A percentile compares a stretch with the other conserved stretches of the same genome.
Evolutionary conservation across 768 basidiomycete species (phyloP).

Genomic region (Leccinum arenicola): DNA sequence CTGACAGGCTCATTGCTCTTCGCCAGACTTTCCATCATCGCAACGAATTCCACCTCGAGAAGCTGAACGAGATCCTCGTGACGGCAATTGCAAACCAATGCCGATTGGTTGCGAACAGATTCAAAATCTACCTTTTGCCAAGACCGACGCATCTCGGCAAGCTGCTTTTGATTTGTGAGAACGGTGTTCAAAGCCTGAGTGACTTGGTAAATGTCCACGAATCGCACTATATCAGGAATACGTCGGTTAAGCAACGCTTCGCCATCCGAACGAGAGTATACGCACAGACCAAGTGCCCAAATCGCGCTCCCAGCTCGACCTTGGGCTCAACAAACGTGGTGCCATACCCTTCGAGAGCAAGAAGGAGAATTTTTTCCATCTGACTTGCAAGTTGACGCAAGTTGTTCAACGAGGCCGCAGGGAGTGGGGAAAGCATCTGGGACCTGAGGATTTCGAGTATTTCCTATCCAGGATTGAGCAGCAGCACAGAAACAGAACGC

Average conservation of each 20-base stretch:
- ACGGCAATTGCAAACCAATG: conserved; percentile 88
- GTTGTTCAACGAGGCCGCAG: conserved; percentile 61
- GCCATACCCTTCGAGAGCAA: conserved; percentile 78
- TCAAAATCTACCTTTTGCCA: conserved; percentile 91
- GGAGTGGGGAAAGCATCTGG: conserved; percentile 79
- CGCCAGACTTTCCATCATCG: conserved; percentile 65
- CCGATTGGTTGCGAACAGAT: conserved; percentile 89
- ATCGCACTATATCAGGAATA: conserved; percentile 58
- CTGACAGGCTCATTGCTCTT: conserved; percentile 79
- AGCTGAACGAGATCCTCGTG: conserved; percentile 86
- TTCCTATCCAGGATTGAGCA: conserved; percentile 51
- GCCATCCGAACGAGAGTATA: conserved; percentile 22
- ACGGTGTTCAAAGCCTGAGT: conserved; percentile 89
- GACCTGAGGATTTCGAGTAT: conserved; percentile 81
- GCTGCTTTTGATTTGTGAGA: conserved; percentile 81
- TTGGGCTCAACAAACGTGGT: conserved; percentile 91
- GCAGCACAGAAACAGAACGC: conserved; percentile 3
- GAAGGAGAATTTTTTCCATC: conserved; percentile 86
- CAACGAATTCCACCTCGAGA: conserved; percentile 80
- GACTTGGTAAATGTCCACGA: conserved; percentile 89
- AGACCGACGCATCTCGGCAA: conserved; percentile 81
- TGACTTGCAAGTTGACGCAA: conserved; percentile 82
- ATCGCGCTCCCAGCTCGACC: conserved; percentile 86
- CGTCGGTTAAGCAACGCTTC: conserved; percentile 1
- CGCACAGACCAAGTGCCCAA: conserved; percentile 86